Base-by-base conservation (phyloP, 345 rosid species). In the Cardamine chenopodiifolia region DNA sequence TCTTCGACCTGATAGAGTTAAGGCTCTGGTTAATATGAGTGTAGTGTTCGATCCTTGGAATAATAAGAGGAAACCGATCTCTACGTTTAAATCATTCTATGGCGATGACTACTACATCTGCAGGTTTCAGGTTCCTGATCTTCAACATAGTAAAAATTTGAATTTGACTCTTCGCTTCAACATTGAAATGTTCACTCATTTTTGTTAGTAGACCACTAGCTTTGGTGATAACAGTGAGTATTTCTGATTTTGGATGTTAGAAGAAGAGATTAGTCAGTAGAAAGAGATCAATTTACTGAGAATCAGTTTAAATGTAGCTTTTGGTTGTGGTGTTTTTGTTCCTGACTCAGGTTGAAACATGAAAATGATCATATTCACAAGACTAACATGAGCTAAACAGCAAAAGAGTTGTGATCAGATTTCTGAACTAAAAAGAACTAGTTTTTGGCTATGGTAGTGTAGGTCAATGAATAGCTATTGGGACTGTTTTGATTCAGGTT, bases 71-170 rank as follows among this genome's bases (percentile, higher is more conserved):
- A 79, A 79, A 57, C 82, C 82, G 0, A 68, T 35, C 25, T 14
- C 73, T 0, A 45, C 12, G 3, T 54, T 23, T 45, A 73, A 7
- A 34, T 59, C 78, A 1, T 68, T 50, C 25, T 78, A 78, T 56
- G 79, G 82, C 0, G 79, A 79, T 63, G 82, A 79, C 42, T 79
- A 79, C 37, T 74, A 79, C 44, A 74, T 79, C 63, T 79, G 75
- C 68, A 62, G 79, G 32, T 73, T 79, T 57, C 82, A 79, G 82
- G 81, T 70, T 15, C 53, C 0, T 44, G 4, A 31, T 53, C 53
- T 68, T 57, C 29, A 13, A 3, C 34, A 31, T 47, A 29, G 1
- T 23, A n/a, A 17, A 17, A 29, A 37, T 17, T 47, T 42, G 22
- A 54, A 12, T 72, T 62, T 4, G 54, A 28, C 50, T 62, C 45